Evolutionary conservation across 768 basidiomycete species (phyloP).

Genomic region (Tylopilus plumbeoviolaceoides): DNA sequence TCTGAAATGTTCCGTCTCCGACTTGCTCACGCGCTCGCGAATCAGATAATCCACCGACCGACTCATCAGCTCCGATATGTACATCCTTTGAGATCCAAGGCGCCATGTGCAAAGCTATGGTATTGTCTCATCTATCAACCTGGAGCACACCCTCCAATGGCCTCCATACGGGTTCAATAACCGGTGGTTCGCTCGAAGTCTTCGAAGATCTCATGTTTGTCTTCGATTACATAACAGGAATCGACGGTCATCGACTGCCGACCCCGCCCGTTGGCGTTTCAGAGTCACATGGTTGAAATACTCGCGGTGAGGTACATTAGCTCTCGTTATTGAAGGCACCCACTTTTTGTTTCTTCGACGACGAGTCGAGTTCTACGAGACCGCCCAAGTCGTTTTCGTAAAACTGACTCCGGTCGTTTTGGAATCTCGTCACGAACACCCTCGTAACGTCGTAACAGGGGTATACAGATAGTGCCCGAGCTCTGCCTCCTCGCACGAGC

Average conservation of each 20-base stretch:
- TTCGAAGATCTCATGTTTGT: not conserved
- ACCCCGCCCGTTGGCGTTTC: slow-evolving; percentile 5
- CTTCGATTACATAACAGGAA: not conserved
- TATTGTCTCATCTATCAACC: not conserved
- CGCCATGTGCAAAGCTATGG: too few relatives aligned
- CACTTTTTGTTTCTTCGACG: too few relatives aligned
- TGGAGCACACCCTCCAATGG: too few relatives aligned
- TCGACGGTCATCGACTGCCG: not conserved
- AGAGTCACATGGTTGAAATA: not conserved
- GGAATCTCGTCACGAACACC: not conserved
- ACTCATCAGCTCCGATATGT: not conserved
- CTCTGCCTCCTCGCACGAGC: not conserved
- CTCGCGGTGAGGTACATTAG: not conserved
- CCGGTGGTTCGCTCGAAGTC: not conserved
- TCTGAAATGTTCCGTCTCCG: not conserved
- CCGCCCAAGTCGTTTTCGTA: not conserved
- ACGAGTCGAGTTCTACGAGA: too few relatives aligned
- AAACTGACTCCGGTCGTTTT: too few relatives aligned
- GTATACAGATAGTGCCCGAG: not conserved
- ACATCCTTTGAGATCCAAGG: not conserved
- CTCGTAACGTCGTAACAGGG: not conserved
- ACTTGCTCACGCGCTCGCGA: not conserved
- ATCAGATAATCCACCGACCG: not conserved
- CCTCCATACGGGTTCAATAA: too few relatives aligned
- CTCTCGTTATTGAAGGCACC: not conserved